A percentile compares a stretch with the other conserved stretches of the same genome.
Conservation (phyloP, 768 basidiomycete genomes). For the Albatrellus ellisii region DNA sequence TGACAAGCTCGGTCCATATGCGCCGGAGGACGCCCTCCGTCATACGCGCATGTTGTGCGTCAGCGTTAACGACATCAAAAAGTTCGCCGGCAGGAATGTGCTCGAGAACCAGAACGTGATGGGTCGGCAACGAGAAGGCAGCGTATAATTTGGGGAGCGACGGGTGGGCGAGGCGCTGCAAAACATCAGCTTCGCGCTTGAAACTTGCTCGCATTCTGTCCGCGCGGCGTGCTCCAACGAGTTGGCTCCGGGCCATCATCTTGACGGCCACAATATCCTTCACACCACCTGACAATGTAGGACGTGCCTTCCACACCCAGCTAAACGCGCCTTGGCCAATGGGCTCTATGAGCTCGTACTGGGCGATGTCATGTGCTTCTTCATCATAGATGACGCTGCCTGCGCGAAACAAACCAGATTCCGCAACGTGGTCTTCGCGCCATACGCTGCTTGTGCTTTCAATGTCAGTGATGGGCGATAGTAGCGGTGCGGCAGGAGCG, state of each 20-base stretch:
- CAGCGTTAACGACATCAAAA: conserved; percentile 57
- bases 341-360: conserved; percentile 34
- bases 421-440: neutral
- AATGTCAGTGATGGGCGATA: neutral
- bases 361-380: neutral
- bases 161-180: conserved; percentile 40
- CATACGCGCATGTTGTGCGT: conserved; percentile 21
- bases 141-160: conserved; percentile 55
- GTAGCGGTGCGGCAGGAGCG: neutral
- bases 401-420: neutral
- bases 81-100: conserved; percentile 72
- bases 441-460: neutral
- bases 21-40: conserved; percentile 41
- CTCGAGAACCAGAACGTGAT: conserved; percentile 73
- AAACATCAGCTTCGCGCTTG: conserved; percentile 11
- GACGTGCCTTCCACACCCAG: conserved; percentile 60
- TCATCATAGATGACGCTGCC: conserved; percentile 8
- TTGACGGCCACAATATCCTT: conserved; percentile 14
- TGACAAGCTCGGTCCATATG: conserved; percentile 65
- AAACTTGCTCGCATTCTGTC: conserved; percentile 11
- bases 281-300: conserved; percentile 18
- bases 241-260: conserved; percentile 12
- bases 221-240: neutral
- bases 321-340: conserved; percentile 69
- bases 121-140: conserved; percentile 54